Evolutionary conservation across 768 basidiomycete genomes (phyloP).

Genomic region (Xanthoconium purpureum): DNA sequence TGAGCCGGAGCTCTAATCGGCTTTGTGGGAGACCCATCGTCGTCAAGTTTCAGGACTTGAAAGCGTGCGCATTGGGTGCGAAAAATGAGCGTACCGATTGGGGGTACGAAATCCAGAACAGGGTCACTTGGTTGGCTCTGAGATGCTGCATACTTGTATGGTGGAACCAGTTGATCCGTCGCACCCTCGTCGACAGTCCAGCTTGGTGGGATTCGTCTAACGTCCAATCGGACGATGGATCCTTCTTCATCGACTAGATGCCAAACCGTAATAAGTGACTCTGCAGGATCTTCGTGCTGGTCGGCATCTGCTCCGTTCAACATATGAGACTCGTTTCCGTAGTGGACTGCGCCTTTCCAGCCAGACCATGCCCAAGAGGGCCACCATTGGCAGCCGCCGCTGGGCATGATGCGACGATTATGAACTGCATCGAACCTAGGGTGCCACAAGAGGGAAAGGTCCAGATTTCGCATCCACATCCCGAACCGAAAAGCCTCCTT

Average conservation of each 20-base stretch:
- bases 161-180: background rate
- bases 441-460: constrained; percentile 22
- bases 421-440: constrained; percentile 11
- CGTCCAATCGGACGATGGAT: constrained; percentile 10
- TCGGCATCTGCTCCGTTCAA: background rate
- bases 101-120: background rate
- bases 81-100: constrained; percentile 24
- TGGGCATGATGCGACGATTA: constrained; percentile 4
- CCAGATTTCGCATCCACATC: constrained; percentile 7
- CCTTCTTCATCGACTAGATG: constrained; percentile 12
- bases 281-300: constrained; percentile 4
- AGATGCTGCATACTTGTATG: constrained; percentile 2
- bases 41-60: constrained; percentile 1
- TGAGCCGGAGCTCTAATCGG: background rate
- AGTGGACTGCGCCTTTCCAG: constrained; percentile 21
- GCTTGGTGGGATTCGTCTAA: background rate
- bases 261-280: constrained; percentile 21
- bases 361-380: constrained; percentile 29
- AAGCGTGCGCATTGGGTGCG: constrained; percentile 17
- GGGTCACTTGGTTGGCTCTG: background rate
- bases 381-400: background rate
- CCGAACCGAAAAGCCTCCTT: background rate
- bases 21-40: background rate
- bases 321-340: background rate
- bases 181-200: background rate